Conservation (phyloP, 2,329 filamentous ascomycete genomes). For the Lachnellula hyalina region DNA sequence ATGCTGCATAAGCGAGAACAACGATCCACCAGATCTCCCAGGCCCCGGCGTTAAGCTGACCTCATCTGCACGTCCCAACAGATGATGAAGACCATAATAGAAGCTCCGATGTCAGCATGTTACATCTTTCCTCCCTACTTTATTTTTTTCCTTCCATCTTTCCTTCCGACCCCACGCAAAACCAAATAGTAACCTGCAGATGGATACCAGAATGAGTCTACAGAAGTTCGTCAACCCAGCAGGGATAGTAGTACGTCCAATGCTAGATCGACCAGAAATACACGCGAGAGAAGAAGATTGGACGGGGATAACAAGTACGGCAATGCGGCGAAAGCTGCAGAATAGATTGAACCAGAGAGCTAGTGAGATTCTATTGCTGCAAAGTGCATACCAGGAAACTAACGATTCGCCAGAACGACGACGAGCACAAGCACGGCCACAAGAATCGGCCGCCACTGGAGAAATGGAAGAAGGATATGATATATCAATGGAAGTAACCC, state of each 20-base stretch:
- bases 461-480: too few species aligned
- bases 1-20: not conserved
- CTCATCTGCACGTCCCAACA: not conserved
- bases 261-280: constrained; percentile 13
- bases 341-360: constrained; percentile 28
- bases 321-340: constrained; percentile 24
- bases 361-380: constrained; percentile 3
- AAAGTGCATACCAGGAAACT: not conserved
- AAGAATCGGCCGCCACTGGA: too few species aligned
- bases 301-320: constrained; percentile 30
- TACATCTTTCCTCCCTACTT: not conserved
- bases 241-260: constrained; percentile 12
- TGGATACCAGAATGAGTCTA: not conserved
- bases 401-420: not conserved
- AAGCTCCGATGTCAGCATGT: not conserved
- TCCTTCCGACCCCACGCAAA: not conserved
- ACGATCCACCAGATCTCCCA: too few species aligned
- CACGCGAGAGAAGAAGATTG: constrained; percentile 28
- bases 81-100: not conserved
- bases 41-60: not conserved
- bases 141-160: not conserved
- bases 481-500: too few species aligned
- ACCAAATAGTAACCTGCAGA: not conserved
- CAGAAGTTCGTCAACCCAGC: not conserved
- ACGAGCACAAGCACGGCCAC: not conserved